Evolutionary conservation across 805 yeast species (phyloP).

Genomic region (Zygosaccharomyces bisporus): DNA sequence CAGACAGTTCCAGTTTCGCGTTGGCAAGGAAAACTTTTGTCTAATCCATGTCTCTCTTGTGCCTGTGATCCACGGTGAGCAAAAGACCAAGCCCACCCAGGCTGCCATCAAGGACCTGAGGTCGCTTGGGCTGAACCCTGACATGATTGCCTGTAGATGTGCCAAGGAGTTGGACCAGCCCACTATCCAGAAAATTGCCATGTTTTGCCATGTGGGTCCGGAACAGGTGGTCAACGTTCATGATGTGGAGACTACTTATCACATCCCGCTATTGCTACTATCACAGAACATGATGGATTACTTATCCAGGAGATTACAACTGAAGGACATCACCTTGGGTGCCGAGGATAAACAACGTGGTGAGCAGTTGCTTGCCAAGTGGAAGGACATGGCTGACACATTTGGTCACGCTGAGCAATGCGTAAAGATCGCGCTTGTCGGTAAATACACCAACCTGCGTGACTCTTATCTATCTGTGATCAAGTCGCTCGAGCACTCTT

Average conservation of each 20-base stretch:
- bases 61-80: conserved; percentile 98
- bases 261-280: conserved; percentile 86
- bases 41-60: conserved; percentile 94
- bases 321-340: conserved; percentile 47
- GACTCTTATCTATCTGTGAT: conserved; percentile 94
- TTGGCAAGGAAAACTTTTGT: conserved; percentile 90
- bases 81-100: conserved; percentile 98
- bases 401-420: conserved; percentile 81
- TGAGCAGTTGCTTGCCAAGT: conserved; percentile 59
- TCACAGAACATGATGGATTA: conserved; percentile 81
- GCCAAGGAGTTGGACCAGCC: conserved; percentile 71
- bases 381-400: conserved; percentile 75
- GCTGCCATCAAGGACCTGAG: conserved; percentile 97
- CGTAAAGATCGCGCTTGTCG: conserved; percentile 93
- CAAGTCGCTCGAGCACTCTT: conserved; percentile 91
- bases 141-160: conserved; percentile 98
- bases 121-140: conserved; percentile 90
- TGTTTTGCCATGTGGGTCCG: conserved; percentile 99
- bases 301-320: conserved; percentile 62
- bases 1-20: conserved; percentile 97
- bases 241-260: conserved; percentile 95
- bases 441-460: conserved; percentile 92
- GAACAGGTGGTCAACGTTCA: conserved; percentile 96
- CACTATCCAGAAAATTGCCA: conserved; percentile 93
- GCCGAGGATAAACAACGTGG: conserved; percentile 61